Evolutionary conservation across 495 filamentous ascomycete species (phyloP), one percentile per base, ranked within the genome.

Genomic region (Elasticomyces elasticus): DNA sequence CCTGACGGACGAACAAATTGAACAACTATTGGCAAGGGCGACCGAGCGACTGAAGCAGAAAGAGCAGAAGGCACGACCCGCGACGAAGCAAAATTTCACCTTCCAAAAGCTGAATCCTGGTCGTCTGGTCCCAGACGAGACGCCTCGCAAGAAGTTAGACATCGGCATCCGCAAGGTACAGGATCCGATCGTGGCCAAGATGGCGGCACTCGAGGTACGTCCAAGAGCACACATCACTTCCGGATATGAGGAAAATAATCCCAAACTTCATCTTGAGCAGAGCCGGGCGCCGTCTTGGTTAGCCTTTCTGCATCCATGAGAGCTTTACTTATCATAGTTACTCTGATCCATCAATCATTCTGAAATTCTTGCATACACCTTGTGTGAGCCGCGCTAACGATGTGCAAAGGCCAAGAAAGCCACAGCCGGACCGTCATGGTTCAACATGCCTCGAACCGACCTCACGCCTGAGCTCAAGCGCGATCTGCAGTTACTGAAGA

Each of bases 291-390:
- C 85, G 86, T 91, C 71, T 81, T 89, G 86, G 82, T 76, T 51
- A 66, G 69, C 75, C 75, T 73, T 71, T 76, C 81, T 82, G 79
- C 80, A 76, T n/a, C 62, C 66, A 73, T 86, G 87, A 89, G 79
- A 89, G 84, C 69, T 64, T 69, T 67, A 71, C 75, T 70, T 72
- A 74, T 79, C 88, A 96, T 95, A 98, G 92, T 98, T 98, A 98
- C 92, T 90, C 90, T 95, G 91, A 97, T 72, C 74, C 74, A 43
- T n/a, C 37, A 38, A 2, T 22, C 1, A 33, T 11, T n/a, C n/a
- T n/a, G n/a, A n/a, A n/a, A n/a, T n/a, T n/a, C n/a, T n/a, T n/a
- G n/a, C n/a, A n/a, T n/a, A n/a, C n/a, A n/a, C n/a, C n/a, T n/a
- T 23, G n/a, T 25, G 25, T 51, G 49, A 54, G 33, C 58, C 33